Evolutionary conservation across 306 rosid species (phyloP).

Genomic region (Mimosa bimucronata): DNA sequence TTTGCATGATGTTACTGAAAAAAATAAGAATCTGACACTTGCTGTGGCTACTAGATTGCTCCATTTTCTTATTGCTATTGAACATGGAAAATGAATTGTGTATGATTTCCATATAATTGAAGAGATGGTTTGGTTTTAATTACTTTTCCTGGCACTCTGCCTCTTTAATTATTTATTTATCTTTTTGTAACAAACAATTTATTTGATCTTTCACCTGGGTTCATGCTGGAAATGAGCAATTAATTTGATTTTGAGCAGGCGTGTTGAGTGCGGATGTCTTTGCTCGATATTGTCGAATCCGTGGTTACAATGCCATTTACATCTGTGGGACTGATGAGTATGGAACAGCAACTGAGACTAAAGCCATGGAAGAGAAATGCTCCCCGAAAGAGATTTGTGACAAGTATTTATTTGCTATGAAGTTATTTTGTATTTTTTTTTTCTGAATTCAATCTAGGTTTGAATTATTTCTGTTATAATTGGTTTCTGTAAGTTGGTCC

Average conservation of each 20-base stretch:
- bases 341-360: slow-evolving; percentile 95
- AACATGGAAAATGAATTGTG: not conserved
- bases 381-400: slow-evolving; percentile 92
- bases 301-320: slow-evolving; percentile 81
- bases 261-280: slow-evolving; percentile 95
- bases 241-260: slow-evolving; percentile 45
- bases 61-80: too few species aligned
- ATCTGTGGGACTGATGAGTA: slow-evolving; percentile 95
- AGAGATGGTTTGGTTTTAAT: not conserved
- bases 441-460: not conserved
- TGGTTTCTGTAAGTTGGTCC: not conserved
- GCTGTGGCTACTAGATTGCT: too few species aligned
- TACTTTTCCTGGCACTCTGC: not conserved
- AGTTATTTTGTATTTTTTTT: not conserved
- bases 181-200: not conserved
- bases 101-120: not conserved
- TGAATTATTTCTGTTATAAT: not conserved
- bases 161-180: not conserved
- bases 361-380: slow-evolving; percentile 92
- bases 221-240: not conserved
- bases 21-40: not conserved
- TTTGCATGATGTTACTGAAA: not conserved
- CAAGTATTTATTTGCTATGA: slow-evolving; percentile 53
- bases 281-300: slow-evolving; percentile 86
- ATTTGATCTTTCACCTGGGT: not conserved